Evolutionary conservation across 2,329 filamentous ascomycete species (phyloP), one percentile per base, ranked within the genome.

Genomic region (Fusarium ramigenum): DNA sequence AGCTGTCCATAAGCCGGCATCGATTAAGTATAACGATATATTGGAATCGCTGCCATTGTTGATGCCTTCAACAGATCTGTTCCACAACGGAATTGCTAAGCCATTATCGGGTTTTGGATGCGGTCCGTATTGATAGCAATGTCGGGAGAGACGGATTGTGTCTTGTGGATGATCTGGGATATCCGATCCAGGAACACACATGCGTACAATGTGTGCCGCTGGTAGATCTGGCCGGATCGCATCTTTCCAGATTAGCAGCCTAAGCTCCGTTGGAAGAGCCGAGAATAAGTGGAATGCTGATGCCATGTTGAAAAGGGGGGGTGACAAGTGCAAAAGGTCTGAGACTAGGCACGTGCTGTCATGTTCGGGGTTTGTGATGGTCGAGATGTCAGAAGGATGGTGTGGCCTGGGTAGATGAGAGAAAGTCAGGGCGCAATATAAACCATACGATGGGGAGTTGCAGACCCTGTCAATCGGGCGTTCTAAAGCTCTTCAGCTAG

Each of bases 161-260:
- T 49, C 15, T 32, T n/a, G 46, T n/a, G 15, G 28, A 4, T 1
- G 28, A n/a, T 12, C 28, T n/a, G 10, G 28, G 1, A 18, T 10
- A 30, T 30, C 9, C 7, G 46, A 32, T 5, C 46, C 10, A n/a
- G 14, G 46, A 18, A 12, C 3, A 3, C 4, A 11, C 4, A 46
- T 0, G 12, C 28, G 28, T 18, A 49, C 1, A 12, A n/a, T 5
- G 2, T 32, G 10, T 0, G 15, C 46, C 7, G 2, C 15, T 32
- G 10, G 46, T 5, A n/a, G 21, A 32, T 12, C 15, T 49, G 46
- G 21, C 7, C 15, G 21, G 12, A 49, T 32, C 1, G 28, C 46
- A 2, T 12, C 15, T 4, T 49, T 18, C 46, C 28, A 49, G 15
- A 49, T 16, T 49, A 9, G 21, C 7, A 49, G 15, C 21, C 28